These are phyloP conservation scores for Hyphopichia khmerensis DNA, from an alignment of 1,139 yeast species.

Conservation along the genomic window DNA sequence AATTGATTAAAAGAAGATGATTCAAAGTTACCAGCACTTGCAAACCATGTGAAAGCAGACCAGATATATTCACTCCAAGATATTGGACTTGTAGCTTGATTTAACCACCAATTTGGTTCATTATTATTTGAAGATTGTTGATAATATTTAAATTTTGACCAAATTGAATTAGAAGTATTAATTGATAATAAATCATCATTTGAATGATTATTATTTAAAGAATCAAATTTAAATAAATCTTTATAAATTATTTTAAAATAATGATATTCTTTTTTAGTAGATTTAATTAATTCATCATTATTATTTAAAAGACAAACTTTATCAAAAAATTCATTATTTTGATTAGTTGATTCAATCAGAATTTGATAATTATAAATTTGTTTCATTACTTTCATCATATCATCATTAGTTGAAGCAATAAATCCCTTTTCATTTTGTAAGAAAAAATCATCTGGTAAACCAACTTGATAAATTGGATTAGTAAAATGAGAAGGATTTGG, in stretches of 20 bases:
- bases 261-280: constrained; percentile 38
- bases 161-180: constrained; percentile 17
- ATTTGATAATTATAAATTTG: constrained; percentile 56
- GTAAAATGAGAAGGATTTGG: constrained; percentile 21
- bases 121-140: not conserved
- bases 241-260: constrained; percentile 36
- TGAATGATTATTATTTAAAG: constrained; percentile 9
- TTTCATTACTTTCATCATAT: constrained; percentile 56
- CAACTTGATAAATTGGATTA: constrained; percentile 63
- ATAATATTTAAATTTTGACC: constrained; percentile 10
- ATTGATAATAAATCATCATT: constrained; percentile 24
- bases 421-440: constrained; percentile 16
- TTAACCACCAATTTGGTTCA: constrained; percentile 48
- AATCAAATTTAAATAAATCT: constrained; percentile 16
- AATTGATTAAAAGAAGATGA: not conserved
- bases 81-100: constrained; percentile 46
- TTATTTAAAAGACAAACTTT: not conserved
- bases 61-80: constrained; percentile 67
- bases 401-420: constrained; percentile 73
- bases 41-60: constrained; percentile 82
- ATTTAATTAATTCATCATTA: constrained; percentile 15
- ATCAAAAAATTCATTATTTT: not conserved
- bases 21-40: constrained; percentile 69
- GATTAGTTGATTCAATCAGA: constrained; percentile 21
- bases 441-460: constrained; percentile 51